Base-by-base conservation (phyloP, 805 yeast species). In the Nakazawaea laoshanensis region DNA sequence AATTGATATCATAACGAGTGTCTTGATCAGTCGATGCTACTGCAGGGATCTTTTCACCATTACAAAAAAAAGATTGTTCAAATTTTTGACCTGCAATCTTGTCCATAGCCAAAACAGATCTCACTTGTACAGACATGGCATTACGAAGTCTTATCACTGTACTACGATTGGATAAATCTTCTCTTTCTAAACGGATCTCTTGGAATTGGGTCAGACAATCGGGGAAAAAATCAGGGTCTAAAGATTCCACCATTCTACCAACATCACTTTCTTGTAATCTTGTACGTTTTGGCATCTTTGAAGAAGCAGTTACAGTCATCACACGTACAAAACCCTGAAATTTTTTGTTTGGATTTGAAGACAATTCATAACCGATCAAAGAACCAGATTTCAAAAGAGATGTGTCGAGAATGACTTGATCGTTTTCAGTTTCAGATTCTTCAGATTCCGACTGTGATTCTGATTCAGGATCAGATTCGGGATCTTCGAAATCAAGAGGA, bases 1-100 rank as follows among this genome's bases (percentile, higher is more conserved):
- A 48, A 40, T 63, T 67, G 35, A 67, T 40, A 39, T 69, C 76
- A 43, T 59, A 69, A 36, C 59, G 56, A 50, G 60, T 37, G 15
- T 24, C 11, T 25, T 25, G 28, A 16, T 30, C 27, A 18, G 30
- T 23, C 9, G 35, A 27, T 18, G 39, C 31, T 10, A 35, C 17
- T 7, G 39, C 32, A 23, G 12, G 30, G 7, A 36, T 31, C 23
- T 24, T 30, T 27, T 36, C 39, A 14, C 39, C 39, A 15, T 36
- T 36, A 27, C 27, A 31, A 19, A 36, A 36, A 9, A 36, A 15
- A 7, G 27, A 22, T 24, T 36, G 35, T 14, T 36, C 39, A 28
- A 26, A 31, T 27, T 36, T 36, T 24, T 36, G 39, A 7, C 24
- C n/a, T 9, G 19, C 32, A 23, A 36, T 36, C 2, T 22, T 31